Evolutionary conservation across 306 rosid species (phyloP).

Genomic region (Sphenostylis stenocarpa): DNA sequence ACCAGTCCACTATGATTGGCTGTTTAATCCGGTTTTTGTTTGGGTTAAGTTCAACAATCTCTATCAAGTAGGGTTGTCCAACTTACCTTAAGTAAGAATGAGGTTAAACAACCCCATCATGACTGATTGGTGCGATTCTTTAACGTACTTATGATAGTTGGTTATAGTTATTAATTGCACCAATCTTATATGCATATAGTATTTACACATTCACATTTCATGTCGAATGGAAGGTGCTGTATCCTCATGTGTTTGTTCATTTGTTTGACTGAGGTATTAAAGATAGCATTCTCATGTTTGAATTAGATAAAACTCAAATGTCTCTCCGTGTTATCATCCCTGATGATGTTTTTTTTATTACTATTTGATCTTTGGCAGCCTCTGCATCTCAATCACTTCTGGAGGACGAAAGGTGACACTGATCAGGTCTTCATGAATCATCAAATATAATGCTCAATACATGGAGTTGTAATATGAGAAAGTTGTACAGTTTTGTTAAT

Average conservation of each 20-base stretch:
- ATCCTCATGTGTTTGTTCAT: neutral
- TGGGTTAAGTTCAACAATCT: too few relatives aligned
- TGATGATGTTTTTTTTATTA: constrained; percentile 8
- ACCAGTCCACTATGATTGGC: too few relatives aligned
- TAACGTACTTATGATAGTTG: too few relatives aligned
- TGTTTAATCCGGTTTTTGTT: too few relatives aligned
- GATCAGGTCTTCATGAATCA: constrained; percentile 37
- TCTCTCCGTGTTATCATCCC: neutral
- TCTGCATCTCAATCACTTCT: constrained; percentile 59
- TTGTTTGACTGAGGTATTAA: neutral
- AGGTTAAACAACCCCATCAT: too few relatives aligned
- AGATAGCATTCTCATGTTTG: neutral
- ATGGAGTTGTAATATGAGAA: constrained; percentile 13
- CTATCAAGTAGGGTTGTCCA: too few relatives aligned
- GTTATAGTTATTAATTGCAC: too few relatives aligned
- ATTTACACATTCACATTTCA: neutral
- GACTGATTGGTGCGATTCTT: too few relatives aligned
- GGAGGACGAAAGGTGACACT: constrained; percentile 47
- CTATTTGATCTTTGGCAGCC: constrained; percentile 42
- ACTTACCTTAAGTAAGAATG: too few relatives aligned
- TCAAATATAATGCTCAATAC: constrained; percentile 6
- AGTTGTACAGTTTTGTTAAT: constrained; percentile 11
- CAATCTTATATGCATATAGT: too few relatives aligned
- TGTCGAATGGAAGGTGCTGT: neutral
- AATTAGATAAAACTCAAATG: neutral